Conservation (phyloP, 2,329 filamentous ascomycete species). For the Cryoendolithus antarcticus region DNA sequence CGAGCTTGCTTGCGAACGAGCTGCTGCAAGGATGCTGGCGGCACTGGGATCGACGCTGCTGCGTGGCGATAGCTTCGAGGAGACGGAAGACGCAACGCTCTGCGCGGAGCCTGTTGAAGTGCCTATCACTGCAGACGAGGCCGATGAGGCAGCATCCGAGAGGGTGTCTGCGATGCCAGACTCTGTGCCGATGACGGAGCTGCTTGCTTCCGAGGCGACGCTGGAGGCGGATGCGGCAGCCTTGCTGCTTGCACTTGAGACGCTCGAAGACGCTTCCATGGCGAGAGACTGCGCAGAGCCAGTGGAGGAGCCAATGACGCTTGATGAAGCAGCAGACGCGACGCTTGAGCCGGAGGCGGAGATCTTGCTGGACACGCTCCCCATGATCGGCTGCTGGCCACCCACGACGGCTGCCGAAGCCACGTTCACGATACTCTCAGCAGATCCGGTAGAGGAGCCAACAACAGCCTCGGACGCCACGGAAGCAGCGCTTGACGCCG, state of each 20-base stretch:
- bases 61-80: constrained; percentile 3
- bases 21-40: constrained; percentile 24
- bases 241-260: constrained; percentile 10
- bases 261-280: constrained; percentile 29
- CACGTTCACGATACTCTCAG: constrained; percentile 40
- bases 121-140: constrained; percentile 10
- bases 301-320: too few species aligned
- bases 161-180: constrained; percentile 4
- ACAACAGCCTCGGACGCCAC: constrained; percentile 4
- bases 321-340: constrained; percentile 4
- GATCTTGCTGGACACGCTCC: neutral
- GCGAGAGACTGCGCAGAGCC: too few species aligned
- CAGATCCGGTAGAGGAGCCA: constrained; percentile 28
- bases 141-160: constrained; percentile 7
- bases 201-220: constrained; percentile 5
- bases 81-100: constrained; percentile 20
- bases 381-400: constrained; percentile 6
- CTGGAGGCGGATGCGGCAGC: constrained; percentile 9
- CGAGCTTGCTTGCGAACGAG: constrained; percentile 19
- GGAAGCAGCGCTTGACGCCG: constrained; percentile 10
- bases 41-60: constrained; percentile 13
- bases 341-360: constrained; percentile 7
- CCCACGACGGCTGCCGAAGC: constrained; percentile 27
- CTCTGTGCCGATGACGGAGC: constrained; percentile 6
- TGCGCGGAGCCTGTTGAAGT: constrained; percentile 14